Evolutionary conservation across 108 stramenopile species (phyloP).

Genomic region (Asterionellopsis glacialis): DNA sequence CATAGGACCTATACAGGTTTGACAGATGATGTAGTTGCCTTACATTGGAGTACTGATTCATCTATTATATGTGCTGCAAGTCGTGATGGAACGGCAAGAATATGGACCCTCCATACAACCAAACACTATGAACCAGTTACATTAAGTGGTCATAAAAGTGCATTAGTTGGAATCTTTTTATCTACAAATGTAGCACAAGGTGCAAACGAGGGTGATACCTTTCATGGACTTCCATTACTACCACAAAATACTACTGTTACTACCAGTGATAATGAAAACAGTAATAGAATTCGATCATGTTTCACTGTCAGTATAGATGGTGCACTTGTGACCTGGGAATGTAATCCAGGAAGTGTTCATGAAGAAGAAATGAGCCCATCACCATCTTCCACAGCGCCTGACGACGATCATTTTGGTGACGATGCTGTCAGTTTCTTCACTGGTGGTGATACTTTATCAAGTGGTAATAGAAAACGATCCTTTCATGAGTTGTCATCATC

Average conservation of each 20-base stretch:
- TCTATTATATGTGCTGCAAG: slow-evolving; percentile 78
- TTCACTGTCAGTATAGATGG: slow-evolving; percentile 90
- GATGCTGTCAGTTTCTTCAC: slow-evolving; percentile 78
- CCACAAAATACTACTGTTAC: slow-evolving; percentile 31
- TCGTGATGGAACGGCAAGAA: slow-evolving; percentile 78
- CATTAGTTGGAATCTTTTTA: slow-evolving; percentile 74
- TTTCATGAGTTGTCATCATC: neutral
- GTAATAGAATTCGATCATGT: slow-evolving; percentile 33
- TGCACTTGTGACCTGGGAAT: slow-evolving; percentile 88
- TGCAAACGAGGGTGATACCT: neutral
- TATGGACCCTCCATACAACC: slow-evolving; percentile 86
- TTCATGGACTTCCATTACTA: no score
- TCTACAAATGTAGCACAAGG: slow-evolving; percentile 32
- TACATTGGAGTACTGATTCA: slow-evolving; percentile 91
- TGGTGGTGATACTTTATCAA: slow-evolving; percentile 25
- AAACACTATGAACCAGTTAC: slow-evolving; percentile 73
- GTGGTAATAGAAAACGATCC: neutral
- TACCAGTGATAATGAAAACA: slow-evolving; percentile 18
- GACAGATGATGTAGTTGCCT: slow-evolving; percentile 70
- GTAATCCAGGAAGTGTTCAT: slow-evolving; percentile 29
- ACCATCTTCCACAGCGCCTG: slow-evolving; percentile 13
- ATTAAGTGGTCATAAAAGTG: slow-evolving; percentile 79
- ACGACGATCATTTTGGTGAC: slow-evolving; percentile 45
- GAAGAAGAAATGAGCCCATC: slow-evolving; percentile 9
- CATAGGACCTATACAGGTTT: slow-evolving; percentile 90